Percentiles rank a stretch among this genome's conserved stretches.
Evolutionary conservation across 805 yeast genomes (phyloP).

Genomic region (Cyberlindnera euphorbiiphila): DNA sequence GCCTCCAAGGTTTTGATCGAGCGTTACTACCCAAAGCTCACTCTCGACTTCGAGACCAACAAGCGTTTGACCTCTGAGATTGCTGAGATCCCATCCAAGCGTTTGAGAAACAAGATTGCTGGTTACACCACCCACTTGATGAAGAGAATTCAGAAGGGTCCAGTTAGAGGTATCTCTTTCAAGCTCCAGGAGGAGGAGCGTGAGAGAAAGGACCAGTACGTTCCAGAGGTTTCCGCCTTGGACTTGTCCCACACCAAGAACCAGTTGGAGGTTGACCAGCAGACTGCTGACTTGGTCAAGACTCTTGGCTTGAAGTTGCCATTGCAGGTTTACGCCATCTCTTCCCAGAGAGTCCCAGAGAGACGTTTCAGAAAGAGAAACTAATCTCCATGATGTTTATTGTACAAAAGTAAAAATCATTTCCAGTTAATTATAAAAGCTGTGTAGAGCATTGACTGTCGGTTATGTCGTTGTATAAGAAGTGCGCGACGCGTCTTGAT

Average conservation of each 20-base stretch:
- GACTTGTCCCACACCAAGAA: conserved; percentile 95
- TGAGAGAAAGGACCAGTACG: conserved; percentile 99
- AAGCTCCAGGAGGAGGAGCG: conserved; percentile 99
- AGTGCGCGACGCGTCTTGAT: not conserved
- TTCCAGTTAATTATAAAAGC: not conserved
- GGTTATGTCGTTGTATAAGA: not conserved
- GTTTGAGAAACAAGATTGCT: conserved; percentile 99
- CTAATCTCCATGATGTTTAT: conserved; percentile 36
- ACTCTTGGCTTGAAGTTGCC: conserved; percentile 89
- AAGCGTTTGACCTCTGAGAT: conserved; percentile 98
- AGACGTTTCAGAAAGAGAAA: conserved; percentile 93
- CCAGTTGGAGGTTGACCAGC: conserved; percentile 94
- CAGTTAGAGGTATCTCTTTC: conserved; percentile 99
- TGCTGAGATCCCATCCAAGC: conserved; percentile 98
- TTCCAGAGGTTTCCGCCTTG: conserved; percentile 99
- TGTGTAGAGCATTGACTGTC: not conserved
- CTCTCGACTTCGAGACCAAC: conserved; percentile 99
- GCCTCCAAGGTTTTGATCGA: conserved; percentile 99
- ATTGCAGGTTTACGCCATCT: conserved; percentile 77
- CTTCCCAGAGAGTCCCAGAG: conserved; percentile 80
- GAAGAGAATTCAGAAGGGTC: conserved; percentile 99
- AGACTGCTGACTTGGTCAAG: conserved; percentile 93
- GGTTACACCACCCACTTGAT: conserved; percentile 99
- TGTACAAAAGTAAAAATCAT: conserved; percentile 22
- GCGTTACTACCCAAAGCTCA: conserved; percentile 99